Base-by-base conservation (phyloP, 2,329 filamentous ascomycete genomes). In the Monosporascus sp. region DNA sequence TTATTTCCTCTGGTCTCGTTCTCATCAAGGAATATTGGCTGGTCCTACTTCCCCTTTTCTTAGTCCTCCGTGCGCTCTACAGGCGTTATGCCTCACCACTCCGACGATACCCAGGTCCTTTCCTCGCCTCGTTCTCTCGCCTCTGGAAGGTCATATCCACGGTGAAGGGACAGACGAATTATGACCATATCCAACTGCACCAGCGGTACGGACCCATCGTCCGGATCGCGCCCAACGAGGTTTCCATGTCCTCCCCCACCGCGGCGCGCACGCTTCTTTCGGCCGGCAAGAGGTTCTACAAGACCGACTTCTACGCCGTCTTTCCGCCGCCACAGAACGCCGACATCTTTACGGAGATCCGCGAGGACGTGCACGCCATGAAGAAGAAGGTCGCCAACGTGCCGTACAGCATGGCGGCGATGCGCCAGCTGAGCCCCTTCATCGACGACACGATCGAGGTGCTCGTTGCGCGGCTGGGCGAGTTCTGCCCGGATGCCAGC, bases 321-420 rank as follows among this genome's bases (percentile, higher is more conserved):
- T 82, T 82, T 60, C 78, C 78, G 31, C 79, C 79, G 3, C 74
- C 77, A 0, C 77, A 80, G 65, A 80, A 81, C 66, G 78, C 79
- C 6, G 79, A 82, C 55, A 81, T 82, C 63, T 82, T 82, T 66
- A 81, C 79, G 41, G 79, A 82, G 63, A 75, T 71, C 17, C 70
- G 78, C 51, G 78, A 81, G 65, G 70, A 74, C 7, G 74, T 78
- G n/a, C 79, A 82, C 62, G 77, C 78, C 0, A 70, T 73, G 55
- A 81, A 80, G 72, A 82, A 81, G 67, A 74, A 76, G 61, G 74
- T 78, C 5, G 75, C 74, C 58, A 77, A 76, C 48, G 73, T 76
- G 37, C 75, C 77, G 0, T 81, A 80, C 63, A 75, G 72, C 64
- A 79, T 80, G 77, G 72, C 74, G 0, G 74, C 75, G 7, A 80